These are phyloP conservation scores for Colletotrichum cordylinicola DNA, from an alignment of 2,329 filamentous ascomycete genomes.

Conservation along the genomic window DNA sequence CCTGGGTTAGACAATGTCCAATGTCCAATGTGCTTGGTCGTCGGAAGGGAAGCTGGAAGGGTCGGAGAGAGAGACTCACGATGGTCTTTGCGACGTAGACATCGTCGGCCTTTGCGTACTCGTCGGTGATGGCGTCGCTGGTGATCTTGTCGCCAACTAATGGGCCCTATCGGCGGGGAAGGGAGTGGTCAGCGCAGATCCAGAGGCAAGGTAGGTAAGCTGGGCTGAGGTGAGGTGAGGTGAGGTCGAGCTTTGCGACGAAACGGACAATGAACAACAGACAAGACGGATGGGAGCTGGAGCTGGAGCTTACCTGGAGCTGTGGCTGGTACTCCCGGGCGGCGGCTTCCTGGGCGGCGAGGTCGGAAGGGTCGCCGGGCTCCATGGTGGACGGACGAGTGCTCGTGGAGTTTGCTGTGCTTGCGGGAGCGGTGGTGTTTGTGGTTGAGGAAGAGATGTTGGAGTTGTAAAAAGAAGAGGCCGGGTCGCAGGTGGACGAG, in stretches of 20 bases:
- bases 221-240: not conserved
- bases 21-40: constrained; percentile 22
- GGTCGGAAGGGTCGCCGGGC: constrained; percentile 39
- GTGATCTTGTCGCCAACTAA: constrained; percentile 80
- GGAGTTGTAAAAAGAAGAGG: constrained; percentile 18
- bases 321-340: constrained; percentile 64
- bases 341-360: constrained; percentile 65
- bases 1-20: not conserved
- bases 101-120: constrained; percentile 89
- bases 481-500: not conserved
- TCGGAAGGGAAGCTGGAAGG: not conserved
- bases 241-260: not conserved
- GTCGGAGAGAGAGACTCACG: constrained; percentile 56
- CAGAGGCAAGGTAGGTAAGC: not conserved
- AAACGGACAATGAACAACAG: not conserved
- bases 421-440: not conserved
- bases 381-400: constrained; percentile 29
- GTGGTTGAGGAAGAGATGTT: not conserved
- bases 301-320: constrained; percentile 51
- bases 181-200: not conserved
- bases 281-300: not conserved
- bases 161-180: constrained; percentile 66
- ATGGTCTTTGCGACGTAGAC: constrained; percentile 86
- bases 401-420: constrained; percentile 39
- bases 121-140: constrained; percentile 77